Evolutionary conservation across 768 basidiomycete species (phyloP).

Genomic region (Fibroporia radiculosa): DNA sequence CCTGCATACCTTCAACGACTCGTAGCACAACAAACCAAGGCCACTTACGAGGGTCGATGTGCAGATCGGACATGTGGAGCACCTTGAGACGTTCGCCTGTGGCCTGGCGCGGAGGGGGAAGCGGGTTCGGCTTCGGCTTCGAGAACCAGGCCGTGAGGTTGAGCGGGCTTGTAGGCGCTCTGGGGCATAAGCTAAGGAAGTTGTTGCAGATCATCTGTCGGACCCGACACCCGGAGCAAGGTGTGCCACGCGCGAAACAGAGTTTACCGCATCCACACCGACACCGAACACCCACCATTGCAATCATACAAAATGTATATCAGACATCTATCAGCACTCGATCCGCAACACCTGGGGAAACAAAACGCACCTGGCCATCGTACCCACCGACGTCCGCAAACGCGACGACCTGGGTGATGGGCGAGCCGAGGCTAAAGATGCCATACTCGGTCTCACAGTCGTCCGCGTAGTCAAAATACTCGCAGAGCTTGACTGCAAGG

Average conservation of each 20-base stretch:
- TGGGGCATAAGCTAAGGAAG: slow-evolving; percentile 48
- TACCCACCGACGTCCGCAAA: slow-evolving; percentile 65
- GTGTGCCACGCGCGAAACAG: not conserved
- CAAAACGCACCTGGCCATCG: slow-evolving; percentile 58
- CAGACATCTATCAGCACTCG: not conserved
- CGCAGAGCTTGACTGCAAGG: slow-evolving; percentile 53
- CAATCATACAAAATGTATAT: too few relatives aligned
- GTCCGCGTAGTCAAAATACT: slow-evolving; percentile 40
- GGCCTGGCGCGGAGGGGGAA: slow-evolving; percentile 48
- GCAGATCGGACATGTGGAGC: slow-evolving; percentile 71
- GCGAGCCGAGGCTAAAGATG: slow-evolving; percentile 41
- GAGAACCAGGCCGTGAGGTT: slow-evolving; percentile 64
- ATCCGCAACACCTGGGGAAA: too few relatives aligned
- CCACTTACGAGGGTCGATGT: slow-evolving; percentile 60
- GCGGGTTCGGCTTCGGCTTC: slow-evolving; percentile 67
- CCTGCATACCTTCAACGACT: slow-evolving; percentile 29
- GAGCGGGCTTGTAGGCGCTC: slow-evolving; percentile 50
- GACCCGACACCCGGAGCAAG: not conserved
- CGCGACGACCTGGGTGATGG: slow-evolving; percentile 64
- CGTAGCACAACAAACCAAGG: not conserved
- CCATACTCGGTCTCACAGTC: slow-evolving; percentile 44
- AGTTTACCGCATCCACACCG: not conserved
- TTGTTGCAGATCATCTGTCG: slow-evolving; percentile 49
- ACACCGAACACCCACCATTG: not conserved
- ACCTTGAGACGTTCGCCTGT: slow-evolving; percentile 65